Base-by-base conservation (phyloP, 2,329 filamentous ascomycete species). In the Monosporascus sp. region DNA sequence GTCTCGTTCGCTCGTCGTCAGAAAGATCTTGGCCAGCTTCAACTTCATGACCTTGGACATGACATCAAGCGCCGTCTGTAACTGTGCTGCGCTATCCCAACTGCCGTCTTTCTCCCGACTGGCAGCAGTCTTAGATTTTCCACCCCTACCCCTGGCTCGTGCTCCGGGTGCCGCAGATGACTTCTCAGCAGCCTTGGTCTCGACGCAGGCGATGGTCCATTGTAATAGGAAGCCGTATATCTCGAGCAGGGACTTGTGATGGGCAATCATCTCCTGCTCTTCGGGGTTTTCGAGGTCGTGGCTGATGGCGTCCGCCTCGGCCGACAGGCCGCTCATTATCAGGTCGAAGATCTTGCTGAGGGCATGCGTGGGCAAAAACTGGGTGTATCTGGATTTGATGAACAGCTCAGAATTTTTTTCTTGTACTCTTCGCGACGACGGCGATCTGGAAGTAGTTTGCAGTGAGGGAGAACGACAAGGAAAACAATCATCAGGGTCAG, bases 31-130 rank as follows among this genome's bases (percentile, higher is more conserved):
- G 62, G 88, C 84, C 49, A 99, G 78, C 74, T 96, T 97, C 67
- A 97, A 75, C 71, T 91, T 95, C 71, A 99, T 79, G 48, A 96
- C 91, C 70, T 96, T 97, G 75, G 90, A 93, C 91, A 99, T 97
- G 31, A 87, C 86, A 64, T 97, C 92, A 57, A 99, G 81, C 1
- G 93, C 91, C 11, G 84, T 85, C 70, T 97, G 91, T 26, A 99
- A 78, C 70, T 99, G 94, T 2, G 84, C 76, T 3, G 90, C 87
- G 55, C 92, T 93, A 72, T 99, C 94, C 92, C 93, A 97, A 52
- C 74, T 81, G 49, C 84, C 86, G 58, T 95, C 89, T 67, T 89
- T 92, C 61, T 73, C 68, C 50, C 65, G 66, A n/a, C 67, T 74
- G 14, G 81, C 71, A 55, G 87, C 84, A n/a, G 83, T 74, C 72